These are phyloP conservation scores for Podaxis sp. DNA, from an alignment of 768 basidiomycete species.

Conservation along the genomic window DNA sequence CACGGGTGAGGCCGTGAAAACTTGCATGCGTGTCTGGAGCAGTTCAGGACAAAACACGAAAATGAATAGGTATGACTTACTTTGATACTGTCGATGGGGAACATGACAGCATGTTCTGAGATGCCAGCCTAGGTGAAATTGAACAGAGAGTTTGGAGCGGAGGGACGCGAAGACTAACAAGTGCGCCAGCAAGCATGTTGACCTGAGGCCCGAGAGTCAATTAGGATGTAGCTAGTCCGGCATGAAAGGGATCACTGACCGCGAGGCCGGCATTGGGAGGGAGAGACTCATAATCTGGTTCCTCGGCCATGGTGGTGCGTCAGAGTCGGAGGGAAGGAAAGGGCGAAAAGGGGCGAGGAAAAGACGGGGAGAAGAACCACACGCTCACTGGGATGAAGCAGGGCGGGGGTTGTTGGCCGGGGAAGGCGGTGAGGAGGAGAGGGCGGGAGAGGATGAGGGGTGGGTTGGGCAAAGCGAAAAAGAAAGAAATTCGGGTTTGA, in stretches of 20 bases:
- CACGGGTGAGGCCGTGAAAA: conserved; percentile 80
- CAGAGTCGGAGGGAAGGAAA: neutral
- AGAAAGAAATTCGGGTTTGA: neutral
- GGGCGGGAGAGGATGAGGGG: neutral
- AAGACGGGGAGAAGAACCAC: neutral
- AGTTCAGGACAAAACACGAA: conserved; percentile 3
- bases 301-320: conserved; percentile 14
- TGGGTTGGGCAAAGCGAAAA: neutral
- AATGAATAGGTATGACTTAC: conserved; percentile 37
- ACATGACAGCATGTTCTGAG: conserved; percentile 99
- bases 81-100: conserved; percentile 97
- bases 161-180: conserved; percentile 50
- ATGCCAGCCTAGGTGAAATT: conserved; percentile 77
- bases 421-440: neutral
- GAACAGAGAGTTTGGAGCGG: neutral
- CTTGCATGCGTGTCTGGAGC: conserved; percentile 97
- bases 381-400: neutral
- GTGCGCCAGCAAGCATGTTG: conserved; percentile 95
- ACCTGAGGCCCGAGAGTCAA: conserved; percentile 44
- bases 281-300: conserved; percentile 16
- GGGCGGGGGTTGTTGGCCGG: neutral
- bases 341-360: neutral
- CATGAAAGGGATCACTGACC: conserved; percentile 33
- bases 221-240: conserved; percentile 1
- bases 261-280: conserved; percentile 78